A percentile compares a stretch with the other conserved stretches of the same genome.
Evolutionary conservation across 305 asterid species (phyloP).

Genomic region (Nicotiana rustica): DNA sequence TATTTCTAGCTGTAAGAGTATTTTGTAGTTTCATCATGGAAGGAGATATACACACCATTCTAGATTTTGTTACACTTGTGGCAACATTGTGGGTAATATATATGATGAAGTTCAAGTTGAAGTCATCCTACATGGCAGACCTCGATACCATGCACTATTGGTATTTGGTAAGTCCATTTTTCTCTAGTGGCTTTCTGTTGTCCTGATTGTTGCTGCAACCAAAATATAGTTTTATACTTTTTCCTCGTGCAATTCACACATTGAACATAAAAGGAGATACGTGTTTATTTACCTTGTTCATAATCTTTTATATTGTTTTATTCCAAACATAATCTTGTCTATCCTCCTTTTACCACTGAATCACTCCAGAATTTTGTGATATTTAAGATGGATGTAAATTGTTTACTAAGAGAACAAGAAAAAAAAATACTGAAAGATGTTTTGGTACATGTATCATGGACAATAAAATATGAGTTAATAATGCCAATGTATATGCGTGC

Average conservation of each 20-base stretch:
- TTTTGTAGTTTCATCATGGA: conserved; percentile 71
- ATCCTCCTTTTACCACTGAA: conserved; percentile 9
- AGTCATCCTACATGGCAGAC: conserved; percentile 66
- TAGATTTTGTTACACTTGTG: conserved; percentile 72
- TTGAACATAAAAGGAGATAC: not conserved
- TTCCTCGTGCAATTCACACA: not conserved
- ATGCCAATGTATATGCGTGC: not conserved
- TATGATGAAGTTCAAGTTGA: conserved; percentile 76
- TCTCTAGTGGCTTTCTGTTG: not conserved
- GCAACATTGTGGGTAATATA: conserved; percentile 85
- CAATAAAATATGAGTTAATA: not conserved
- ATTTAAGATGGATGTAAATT: not conserved
- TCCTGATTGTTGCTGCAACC: conserved; percentile 13
- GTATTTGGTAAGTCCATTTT: conserved; percentile 64
- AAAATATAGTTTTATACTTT: not conserved
- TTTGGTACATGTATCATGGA: not conserved
- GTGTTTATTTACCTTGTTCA: not conserved
- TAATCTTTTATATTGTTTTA: conserved; percentile 5
- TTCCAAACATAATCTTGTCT: not conserved
- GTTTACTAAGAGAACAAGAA: conserved; percentile 13
- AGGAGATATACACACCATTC: conserved; percentile 84
- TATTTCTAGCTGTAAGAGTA: conserved; percentile 72
- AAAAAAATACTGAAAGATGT: conserved; percentile 8
- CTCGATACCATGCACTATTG: conserved; percentile 71
- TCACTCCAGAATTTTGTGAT: conserved; percentile 10